phyloP scores from a whole-genome alignment of 148 eudicot species.

The Dysphania ambrosioides region DNA sequence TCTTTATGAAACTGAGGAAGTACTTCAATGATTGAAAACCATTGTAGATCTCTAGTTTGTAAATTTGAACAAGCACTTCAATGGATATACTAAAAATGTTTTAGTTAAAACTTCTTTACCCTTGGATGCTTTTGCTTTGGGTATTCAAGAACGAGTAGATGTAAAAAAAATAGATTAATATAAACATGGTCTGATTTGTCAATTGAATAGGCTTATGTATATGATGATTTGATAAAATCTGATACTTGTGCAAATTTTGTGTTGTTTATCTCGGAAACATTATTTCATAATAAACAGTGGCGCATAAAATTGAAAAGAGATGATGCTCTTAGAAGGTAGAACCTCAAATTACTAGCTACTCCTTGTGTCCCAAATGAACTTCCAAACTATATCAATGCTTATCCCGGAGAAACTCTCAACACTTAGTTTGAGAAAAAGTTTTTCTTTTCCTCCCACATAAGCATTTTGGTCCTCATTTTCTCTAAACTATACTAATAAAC shows the following conservation, averaged over 20 bases:
- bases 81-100: too few species aligned
- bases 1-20: too few species aligned
- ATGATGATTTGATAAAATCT: neutral
- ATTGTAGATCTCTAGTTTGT: too few species aligned
- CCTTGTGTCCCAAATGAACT: too few species aligned
- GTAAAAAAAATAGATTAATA: neutral
- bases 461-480: too few species aligned
- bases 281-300: neutral
- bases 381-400: too few species aligned
- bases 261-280: neutral
- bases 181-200: neutral
- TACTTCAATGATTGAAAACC: too few species aligned
- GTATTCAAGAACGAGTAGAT: neutral
- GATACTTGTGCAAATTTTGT: neutral
- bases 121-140: neutral
- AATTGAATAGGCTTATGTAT: neutral
- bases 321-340: neutral
- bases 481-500: too few species aligned
- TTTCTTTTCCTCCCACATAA: too few species aligned
- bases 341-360: neutral
- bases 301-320: neutral
- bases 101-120: neutral
- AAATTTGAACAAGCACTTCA: neutral
- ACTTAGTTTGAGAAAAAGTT: too few species aligned
- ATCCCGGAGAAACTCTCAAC: too few species aligned